Percentiles rank a stretch among this genome's conserved stretches.
Conservation (phyloP, 306 rosid genomes). For the Sechiopsis laciniata region DNA sequence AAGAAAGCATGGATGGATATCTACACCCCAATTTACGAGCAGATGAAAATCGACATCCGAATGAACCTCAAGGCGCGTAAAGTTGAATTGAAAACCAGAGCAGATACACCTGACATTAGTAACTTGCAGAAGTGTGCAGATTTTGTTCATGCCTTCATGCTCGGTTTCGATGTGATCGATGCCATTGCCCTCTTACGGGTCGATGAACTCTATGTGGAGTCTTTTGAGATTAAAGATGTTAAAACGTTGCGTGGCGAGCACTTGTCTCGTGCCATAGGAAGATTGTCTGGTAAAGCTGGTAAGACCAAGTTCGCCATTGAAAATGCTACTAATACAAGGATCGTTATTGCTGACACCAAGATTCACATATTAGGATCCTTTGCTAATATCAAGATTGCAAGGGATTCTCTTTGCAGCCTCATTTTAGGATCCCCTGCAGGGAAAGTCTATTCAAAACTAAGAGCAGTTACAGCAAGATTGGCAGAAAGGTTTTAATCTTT, state of each 20-base stretch:
- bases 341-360: conserved; percentile 78
- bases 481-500: conserved; percentile 65
- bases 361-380: conserved; percentile 82
- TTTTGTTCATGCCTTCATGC: conserved; percentile 84
- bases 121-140: conserved; percentile 79
- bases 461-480: conserved; percentile 72
- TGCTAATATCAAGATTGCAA: conserved; percentile 68
- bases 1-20: conserved; percentile 85
- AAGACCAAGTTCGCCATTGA: conserved; percentile 81
- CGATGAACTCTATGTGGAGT: conserved; percentile 85
- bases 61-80: conserved; percentile 82
- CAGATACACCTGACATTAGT: conserved; percentile 73
- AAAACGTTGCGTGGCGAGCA: conserved; percentile 77
- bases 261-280: conserved; percentile 83
- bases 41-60: conserved; percentile 77
- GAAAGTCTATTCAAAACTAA: conserved; percentile 68
- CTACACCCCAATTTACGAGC: conserved; percentile 66
- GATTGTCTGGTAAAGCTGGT: conserved; percentile 82
- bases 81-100: conserved; percentile 70
- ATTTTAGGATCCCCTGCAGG: conserved; percentile 86
- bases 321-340: conserved; percentile 77
- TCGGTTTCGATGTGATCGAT: conserved; percentile 81
- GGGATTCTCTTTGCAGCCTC: conserved; percentile 81
- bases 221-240: conserved; percentile 87
- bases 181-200: conserved; percentile 69